Evolutionary conservation across 176 grass and related monocot genomes (phyloP), one percentile per base, ranked within the genome.

Genomic region (Avena insularis): DNA sequence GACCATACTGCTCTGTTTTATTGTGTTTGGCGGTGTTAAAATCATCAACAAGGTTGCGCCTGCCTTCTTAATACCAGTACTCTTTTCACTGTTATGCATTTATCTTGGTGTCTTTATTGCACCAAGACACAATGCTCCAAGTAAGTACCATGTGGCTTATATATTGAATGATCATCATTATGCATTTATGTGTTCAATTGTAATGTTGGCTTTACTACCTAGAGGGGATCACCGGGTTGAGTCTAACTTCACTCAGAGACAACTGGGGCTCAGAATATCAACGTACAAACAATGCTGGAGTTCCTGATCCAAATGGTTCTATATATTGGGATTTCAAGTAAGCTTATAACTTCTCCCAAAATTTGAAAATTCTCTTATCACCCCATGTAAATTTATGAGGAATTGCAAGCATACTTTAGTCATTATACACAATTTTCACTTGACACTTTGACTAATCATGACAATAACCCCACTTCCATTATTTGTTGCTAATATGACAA

Each of bases 311-410:
- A 87, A 88, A 91, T 45, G 97, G 97, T 17, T 85, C 92, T 71
- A 94, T 94, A 89, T 94, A 88, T 93, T 98, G 97, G 97, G 90
- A 96, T 87, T 98, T 98, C 78, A 98, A 96, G 96, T 98, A 96
- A 92, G 90, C 82, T 71, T 72, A 48, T 89, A 77, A 13, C 46
- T 12, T 84, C 21, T 79, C 20, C 50, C 66, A 69, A 36, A 79
- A 58, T 25, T 46, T 84, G 17, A 83, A 38, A 82, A 62, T 20
- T 31, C 4, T 56, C 12, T 46, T 45, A 59, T 65, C 17, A 38
- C 49, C 69, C 40, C 43, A 78, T 71, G 51, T 16, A 78, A 31
- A 78, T 50, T 63, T 73, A 51, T 51, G 38, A 78, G 23, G 25
- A 83, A 65, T 33, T 16, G 62, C 61, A 16, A 33, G 79, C 12